These are phyloP conservation scores for Phytophthora pluvialis DNA, from an alignment of 352 stramenopile species.

Conservation along the genomic window DNA sequence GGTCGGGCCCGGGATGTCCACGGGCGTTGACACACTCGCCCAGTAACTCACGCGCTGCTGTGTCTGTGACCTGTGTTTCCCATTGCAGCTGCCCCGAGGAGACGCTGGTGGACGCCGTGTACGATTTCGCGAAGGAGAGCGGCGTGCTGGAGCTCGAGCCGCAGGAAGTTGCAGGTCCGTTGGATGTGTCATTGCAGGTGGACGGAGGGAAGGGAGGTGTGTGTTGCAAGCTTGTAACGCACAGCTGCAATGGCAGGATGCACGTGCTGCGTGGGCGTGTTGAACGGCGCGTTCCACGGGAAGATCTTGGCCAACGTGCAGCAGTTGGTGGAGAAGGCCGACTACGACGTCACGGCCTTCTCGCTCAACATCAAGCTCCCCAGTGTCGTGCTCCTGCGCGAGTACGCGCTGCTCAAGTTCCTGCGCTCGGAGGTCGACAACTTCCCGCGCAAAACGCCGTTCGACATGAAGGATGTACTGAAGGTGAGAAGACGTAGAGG, in stretches of 20 bases:
- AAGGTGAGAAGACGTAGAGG: constrained; percentile 48
- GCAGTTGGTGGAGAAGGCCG: constrained; percentile 41
- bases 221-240: not conserved
- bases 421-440: constrained; percentile 43
- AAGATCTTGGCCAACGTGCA: constrained; percentile 51
- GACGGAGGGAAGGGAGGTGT: not conserved
- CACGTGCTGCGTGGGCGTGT: constrained; percentile 71
- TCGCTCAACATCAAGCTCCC: constrained; percentile 84
- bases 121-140: constrained; percentile 30
- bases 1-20: not conserved
- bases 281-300: constrained; percentile 54
- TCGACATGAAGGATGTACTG: constrained; percentile 83
- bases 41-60: constrained; percentile 8
- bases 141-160: constrained; percentile 21
- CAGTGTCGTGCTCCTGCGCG: constrained; percentile 76
- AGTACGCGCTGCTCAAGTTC: constrained; percentile 77
- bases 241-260: constrained; percentile 44
- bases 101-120: constrained; percentile 33
- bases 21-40: not conserved
- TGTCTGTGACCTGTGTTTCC: constrained; percentile 3
- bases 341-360: constrained; percentile 75
- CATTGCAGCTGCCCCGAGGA: constrained; percentile 37
- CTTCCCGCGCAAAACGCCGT: constrained; percentile 44
- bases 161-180: constrained; percentile 30
- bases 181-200: not conserved